Conservation (phyloP, 23 red algal genomes). For the Porphyridium purpureum region DNA sequence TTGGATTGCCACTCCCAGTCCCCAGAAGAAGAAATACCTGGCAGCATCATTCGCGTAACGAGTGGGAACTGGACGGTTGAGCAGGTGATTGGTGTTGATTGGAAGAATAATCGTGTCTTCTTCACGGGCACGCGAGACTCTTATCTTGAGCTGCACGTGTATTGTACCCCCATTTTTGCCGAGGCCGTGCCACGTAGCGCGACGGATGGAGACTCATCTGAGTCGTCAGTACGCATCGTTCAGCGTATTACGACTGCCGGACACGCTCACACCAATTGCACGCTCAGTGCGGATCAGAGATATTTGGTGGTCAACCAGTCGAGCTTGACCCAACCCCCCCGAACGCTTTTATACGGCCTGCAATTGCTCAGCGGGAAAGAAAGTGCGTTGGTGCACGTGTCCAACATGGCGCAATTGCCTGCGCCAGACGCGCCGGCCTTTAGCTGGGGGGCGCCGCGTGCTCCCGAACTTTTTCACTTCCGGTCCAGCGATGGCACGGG, state of each 20-base stretch:
- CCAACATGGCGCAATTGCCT: neutral
- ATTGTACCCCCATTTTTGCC: neutral
- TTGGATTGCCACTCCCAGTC: neutral
- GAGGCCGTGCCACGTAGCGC: no score
- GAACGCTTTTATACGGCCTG: neutral
- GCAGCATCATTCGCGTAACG: neutral
- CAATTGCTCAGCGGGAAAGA: no score
- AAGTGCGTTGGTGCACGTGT: no score
- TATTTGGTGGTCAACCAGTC: no score
- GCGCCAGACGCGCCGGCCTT: neutral
- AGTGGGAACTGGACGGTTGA: neutral
- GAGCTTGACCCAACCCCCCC: neutral
- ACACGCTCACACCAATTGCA: neutral
- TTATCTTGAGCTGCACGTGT: slow-evolving; percentile 7
- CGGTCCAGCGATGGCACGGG: neutral
- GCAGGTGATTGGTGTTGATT: neutral
- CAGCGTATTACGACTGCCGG: neutral
- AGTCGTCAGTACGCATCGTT: no score
- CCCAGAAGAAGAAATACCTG: no score
- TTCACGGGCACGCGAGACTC: slow-evolving; percentile 6
- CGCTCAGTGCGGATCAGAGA: no score
- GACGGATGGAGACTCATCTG: no score
- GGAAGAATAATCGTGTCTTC: neutral
- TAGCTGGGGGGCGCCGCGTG: no score
- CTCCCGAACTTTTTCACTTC: slow-evolving; percentile 9